A percentile compares a stretch with the other conserved stretches of the same genome.
Conservation (phyloP, 2,329 filamentous ascomycete species). For the Penicillium sp. region DNA sequence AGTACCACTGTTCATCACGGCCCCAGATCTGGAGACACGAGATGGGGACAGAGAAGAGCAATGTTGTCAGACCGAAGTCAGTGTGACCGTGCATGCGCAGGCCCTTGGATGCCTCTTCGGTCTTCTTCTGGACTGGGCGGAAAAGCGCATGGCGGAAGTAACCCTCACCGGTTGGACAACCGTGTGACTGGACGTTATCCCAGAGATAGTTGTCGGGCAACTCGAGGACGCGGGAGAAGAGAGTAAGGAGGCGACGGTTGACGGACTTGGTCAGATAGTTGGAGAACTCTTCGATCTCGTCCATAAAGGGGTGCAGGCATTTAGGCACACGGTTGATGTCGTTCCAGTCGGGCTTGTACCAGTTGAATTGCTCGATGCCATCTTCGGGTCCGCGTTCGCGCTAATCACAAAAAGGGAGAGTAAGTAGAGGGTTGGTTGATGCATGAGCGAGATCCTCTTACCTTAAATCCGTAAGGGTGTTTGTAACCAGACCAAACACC, state of each 20-base stretch:
- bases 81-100: conserved; percentile 51
- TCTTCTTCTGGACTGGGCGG: conserved; percentile 38
- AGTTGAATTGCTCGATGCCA: conserved; percentile 58
- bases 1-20: conserved; percentile 49
- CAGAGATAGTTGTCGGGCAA: conserved; percentile 49
- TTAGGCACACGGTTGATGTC: conserved; percentile 43
- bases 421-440: neutral
- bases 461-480: conserved; percentile 49
- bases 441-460: conserved; percentile 12
- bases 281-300: conserved; percentile 50
- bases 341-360: conserved; percentile 51
- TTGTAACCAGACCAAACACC: conserved; percentile 55
- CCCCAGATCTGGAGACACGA: conserved; percentile 51
- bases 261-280: conserved; percentile 52
- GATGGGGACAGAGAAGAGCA: conserved; percentile 51
- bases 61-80: conserved; percentile 50
- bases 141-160: conserved; percentile 51
- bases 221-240: conserved; percentile 49
- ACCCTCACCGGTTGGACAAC: conserved; percentile 45
- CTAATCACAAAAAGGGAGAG: conserved; percentile 22
- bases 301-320: conserved; percentile 53
- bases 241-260: conserved; percentile 44
- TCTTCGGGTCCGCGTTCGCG: conserved; percentile 47
- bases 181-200: conserved; percentile 48
- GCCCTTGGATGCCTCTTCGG: conserved; percentile 37